Evolutionary conservation across 31 red algal genomes (phyloP).

Genomic region (Asparagopsis taxiformis): DNA sequence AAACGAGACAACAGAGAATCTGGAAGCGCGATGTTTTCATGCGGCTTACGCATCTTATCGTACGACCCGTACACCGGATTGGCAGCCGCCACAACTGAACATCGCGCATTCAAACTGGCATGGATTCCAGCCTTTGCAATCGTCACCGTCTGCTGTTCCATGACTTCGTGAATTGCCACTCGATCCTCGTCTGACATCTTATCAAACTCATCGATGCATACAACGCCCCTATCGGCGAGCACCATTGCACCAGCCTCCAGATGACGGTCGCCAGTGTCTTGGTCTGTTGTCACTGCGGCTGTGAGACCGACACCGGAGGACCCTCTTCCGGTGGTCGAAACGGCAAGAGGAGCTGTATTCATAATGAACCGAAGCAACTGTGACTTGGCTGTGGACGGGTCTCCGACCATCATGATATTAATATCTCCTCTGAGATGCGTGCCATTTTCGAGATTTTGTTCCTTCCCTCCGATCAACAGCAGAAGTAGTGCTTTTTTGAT

Average conservation of each 20-base stretch:
- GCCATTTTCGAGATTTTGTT: constrained; percentile 86
- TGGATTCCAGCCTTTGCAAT: constrained; percentile 99
- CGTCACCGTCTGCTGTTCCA: constrained; percentile 98
- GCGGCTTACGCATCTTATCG: constrained; percentile 81
- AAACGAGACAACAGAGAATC: constrained; percentile 97
- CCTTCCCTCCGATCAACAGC: constrained; percentile 84
- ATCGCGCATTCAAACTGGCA: constrained; percentile 96
- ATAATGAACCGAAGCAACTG: constrained; percentile 92
- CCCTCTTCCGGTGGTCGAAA: constrained; percentile 93
- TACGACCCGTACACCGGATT: constrained; percentile 97
- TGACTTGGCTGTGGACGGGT: constrained; percentile 97
- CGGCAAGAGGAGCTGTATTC: constrained; percentile 91
- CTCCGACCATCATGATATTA: constrained; percentile 95
- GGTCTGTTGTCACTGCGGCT: constrained; percentile 91
- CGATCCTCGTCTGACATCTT: constrained; percentile 99
- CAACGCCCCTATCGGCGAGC: constrained; percentile 94
- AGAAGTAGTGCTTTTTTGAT: constrained; percentile 93
- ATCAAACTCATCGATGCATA: constrained; percentile 99
- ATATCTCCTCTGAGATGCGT: constrained; percentile 98
- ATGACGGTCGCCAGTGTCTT: constrained; percentile 93
- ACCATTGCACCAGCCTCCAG: constrained; percentile 99
- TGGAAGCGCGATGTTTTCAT: constrained; percentile 93
- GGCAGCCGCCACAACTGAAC: constrained; percentile 95
- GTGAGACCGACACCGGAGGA: constrained; percentile 98
- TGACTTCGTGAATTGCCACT: constrained; percentile 98